These are phyloP conservation scores for Leccinum subgranulosum DNA, from an alignment of 768 basidiomycete species.

Conservation along the genomic window DNA sequence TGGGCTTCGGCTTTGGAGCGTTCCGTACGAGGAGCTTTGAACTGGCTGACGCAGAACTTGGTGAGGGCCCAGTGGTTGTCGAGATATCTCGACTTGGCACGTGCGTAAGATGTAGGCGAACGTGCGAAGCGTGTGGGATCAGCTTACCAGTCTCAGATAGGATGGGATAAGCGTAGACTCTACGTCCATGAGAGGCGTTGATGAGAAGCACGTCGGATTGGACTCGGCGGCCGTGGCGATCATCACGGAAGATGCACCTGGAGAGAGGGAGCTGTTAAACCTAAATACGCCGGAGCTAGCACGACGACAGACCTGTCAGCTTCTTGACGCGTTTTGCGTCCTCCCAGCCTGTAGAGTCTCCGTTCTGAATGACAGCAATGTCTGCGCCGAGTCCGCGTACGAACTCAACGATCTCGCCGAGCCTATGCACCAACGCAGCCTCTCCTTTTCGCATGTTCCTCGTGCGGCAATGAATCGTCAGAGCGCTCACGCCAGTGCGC, in stretches of 20 bases:
- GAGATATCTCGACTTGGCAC: conserved; percentile 62
- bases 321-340: conserved; percentile 74
- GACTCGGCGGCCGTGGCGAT: conserved; percentile 92
- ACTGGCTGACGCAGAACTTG: conserved; percentile 83
- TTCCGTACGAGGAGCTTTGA: conserved; percentile 62
- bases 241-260: conserved; percentile 90
- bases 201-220: conserved; percentile 86
- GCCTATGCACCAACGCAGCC: conserved; percentile 69
- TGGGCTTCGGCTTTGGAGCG: conserved; percentile 60
- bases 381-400: conserved; percentile 71
- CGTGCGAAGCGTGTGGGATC: neutral
- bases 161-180: conserved; percentile 66
- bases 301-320: conserved; percentile 58
- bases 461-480: conserved; percentile 96
- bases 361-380: conserved; percentile 91
- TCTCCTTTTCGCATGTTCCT: conserved; percentile 86
- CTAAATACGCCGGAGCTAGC: neutral
- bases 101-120: conserved; percentile 1
- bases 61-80: conserved; percentile 80
- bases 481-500: conserved; percentile 78
- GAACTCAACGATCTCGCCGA: conserved; percentile 84
- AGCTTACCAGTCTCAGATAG: conserved; percentile 67
- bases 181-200: conserved; percentile 63
- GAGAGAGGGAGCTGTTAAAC: neutral
- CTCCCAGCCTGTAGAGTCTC: conserved; percentile 79